These are phyloP conservation scores for Hypoxylon sp. DNA, from an alignment of 2,329 filamentous ascomycete genomes.

Conservation along the genomic window DNA sequence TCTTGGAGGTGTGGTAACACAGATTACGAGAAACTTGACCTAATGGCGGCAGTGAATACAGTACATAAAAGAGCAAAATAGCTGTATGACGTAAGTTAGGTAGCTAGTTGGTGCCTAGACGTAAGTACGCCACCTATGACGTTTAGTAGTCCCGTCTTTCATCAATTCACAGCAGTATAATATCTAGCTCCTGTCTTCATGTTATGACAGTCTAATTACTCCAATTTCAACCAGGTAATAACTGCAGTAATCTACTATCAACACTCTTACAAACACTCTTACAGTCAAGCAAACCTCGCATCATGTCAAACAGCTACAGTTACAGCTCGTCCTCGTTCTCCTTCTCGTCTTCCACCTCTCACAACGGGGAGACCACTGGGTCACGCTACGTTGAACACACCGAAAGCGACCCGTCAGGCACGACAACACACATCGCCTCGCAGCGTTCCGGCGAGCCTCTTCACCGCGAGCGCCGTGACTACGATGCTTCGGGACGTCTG, in stretches of 20 bases:
- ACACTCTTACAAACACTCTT: neutral
- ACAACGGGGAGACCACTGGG: conserved; percentile 38
- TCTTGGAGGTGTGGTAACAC: neutral
- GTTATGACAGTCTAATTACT: neutral
- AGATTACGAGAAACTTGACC: neutral
- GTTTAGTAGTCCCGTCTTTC: neutral
- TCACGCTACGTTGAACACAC: conserved; percentile 37
- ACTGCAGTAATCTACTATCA: neutral
- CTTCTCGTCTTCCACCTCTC: conserved; percentile 34
- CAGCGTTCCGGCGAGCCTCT: conserved; percentile 35
- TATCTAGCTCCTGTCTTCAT: neutral
- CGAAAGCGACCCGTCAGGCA: conserved; percentile 36
- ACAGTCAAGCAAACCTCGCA: neutral
- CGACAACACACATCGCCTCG: conserved; percentile 33
- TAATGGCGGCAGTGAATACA: no score
- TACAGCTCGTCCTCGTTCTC: conserved; percentile 37
- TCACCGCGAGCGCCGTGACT: conserved; percentile 37
- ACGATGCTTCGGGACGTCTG: conserved; percentile 39
- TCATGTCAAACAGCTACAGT: conserved; percentile 37
- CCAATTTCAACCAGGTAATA: neutral
- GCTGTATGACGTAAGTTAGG: conserved; percentile 5
- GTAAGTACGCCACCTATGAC: conserved; percentile 10
- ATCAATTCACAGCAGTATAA: neutral
- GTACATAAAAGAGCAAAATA: neutral
- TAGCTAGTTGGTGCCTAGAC: neutral